These are phyloP conservation scores for Trametes cubensis DNA, from an alignment of 768 basidiomycete species.

Conservation along the genomic window DNA sequence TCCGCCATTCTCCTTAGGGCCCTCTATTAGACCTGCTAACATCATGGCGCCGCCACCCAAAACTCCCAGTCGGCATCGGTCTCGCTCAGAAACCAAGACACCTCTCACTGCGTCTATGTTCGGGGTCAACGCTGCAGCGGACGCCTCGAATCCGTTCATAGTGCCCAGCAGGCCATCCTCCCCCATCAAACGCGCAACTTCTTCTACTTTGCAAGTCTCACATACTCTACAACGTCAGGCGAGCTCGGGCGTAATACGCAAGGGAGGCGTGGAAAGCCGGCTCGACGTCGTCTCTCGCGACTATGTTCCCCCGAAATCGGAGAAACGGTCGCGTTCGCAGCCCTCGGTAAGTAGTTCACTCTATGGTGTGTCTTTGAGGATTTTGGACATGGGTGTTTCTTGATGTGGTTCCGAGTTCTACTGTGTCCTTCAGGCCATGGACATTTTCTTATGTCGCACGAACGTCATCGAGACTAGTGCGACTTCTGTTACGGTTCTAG, in stretches of 20 bases:
- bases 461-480: too few species aligned
- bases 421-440: too few species aligned
- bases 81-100: constrained; percentile 53
- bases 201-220: constrained; percentile 49
- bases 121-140: constrained; percentile 39
- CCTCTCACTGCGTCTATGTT: constrained; percentile 38
- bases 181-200: constrained; percentile 63
- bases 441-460: too few species aligned
- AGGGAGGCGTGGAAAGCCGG: constrained; percentile 76
- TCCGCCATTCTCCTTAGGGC: not conserved
- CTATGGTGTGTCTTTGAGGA: too few species aligned
- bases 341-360: constrained; percentile 61
- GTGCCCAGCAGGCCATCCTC: constrained; percentile 51
- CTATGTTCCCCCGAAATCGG: constrained; percentile 68
- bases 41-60: constrained; percentile 41
- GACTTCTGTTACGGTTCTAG: too few species aligned
- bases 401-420: too few species aligned
- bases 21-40: not conserved
- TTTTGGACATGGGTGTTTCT: too few species aligned
- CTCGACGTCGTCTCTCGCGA: constrained; percentile 78
- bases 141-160: constrained; percentile 62
- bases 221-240: constrained; percentile 65
- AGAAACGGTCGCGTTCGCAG: constrained; percentile 75
- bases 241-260: constrained; percentile 67
- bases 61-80: constrained; percentile 50